A percentile compares a stretch with the other conserved stretches of the same genome.
Evolutionary conservation across 1,284 basidiomycete genomes (phyloP).

Genomic region (Hypsizygus ulmarius): DNA sequence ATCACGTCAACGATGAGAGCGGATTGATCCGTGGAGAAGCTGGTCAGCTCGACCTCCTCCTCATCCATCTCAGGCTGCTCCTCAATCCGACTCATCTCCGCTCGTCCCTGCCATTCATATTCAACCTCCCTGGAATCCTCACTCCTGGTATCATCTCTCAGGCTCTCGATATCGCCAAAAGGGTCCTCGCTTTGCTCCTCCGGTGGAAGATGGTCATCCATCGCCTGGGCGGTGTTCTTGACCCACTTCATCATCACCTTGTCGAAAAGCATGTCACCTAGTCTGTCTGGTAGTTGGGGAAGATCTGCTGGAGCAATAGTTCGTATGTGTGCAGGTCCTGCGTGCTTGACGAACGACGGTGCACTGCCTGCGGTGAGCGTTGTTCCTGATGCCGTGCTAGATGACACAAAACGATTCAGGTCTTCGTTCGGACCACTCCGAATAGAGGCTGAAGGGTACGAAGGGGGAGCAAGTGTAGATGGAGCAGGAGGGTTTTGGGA

Average conservation of each 20-base stretch:
- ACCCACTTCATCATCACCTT: constrained; percentile 81
- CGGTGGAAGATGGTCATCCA: constrained; percentile 37
- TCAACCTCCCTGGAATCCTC: constrained; percentile 30
- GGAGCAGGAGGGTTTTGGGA: constrained; percentile 21
- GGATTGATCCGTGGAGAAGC: constrained; percentile 70
- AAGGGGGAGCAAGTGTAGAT: constrained; percentile 32
- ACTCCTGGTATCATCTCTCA: constrained; percentile 54
- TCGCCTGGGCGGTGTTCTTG: constrained; percentile 46
- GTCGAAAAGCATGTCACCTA: constrained; percentile 88
- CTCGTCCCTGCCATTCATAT: constrained; percentile 26
- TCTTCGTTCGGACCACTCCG: constrained; percentile 53
- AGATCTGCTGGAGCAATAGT: constrained; percentile 82
- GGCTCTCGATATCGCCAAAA: constrained; percentile 84
- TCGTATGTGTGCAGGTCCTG: constrained; percentile 71
- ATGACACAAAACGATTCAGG: constrained; percentile 83
- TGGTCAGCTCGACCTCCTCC: constrained; percentile 60
- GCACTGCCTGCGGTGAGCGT: constrained; percentile 69
- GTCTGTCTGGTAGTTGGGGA: constrained; percentile 66
- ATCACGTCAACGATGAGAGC: constrained; percentile 47
- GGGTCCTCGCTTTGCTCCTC: constrained; percentile 76
- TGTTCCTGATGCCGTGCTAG: constrained; percentile 76
- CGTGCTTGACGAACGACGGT: constrained; percentile 80
- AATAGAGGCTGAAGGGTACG: constrained; percentile 50
- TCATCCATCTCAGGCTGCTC: constrained; percentile 52
- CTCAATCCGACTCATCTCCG: constrained; percentile 49